Conservation (phyloP, 805 yeast species). For the Candida multigemmis region DNA sequence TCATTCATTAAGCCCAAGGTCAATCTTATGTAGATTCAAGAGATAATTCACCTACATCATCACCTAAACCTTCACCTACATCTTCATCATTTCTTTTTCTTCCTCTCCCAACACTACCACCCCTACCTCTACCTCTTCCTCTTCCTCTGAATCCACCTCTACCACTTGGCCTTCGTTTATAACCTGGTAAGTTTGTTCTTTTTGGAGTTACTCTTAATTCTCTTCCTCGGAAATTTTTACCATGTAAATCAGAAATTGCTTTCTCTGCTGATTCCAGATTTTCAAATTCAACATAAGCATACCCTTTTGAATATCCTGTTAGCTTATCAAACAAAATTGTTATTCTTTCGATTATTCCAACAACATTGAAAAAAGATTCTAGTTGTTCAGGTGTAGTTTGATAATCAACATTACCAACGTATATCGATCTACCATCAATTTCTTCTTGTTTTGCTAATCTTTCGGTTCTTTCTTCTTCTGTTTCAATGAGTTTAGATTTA, state of each 20-base stretch:
- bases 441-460: slow-evolving; percentile 32
- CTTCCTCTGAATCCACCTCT: slow-evolving; percentile 1
- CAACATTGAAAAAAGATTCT: slow-evolving; percentile 35
- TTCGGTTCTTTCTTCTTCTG: slow-evolving; percentile 22
- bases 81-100: too few species aligned
- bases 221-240: slow-evolving; percentile 35
- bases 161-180: slow-evolving; percentile 5
- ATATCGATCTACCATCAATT: slow-evolving; percentile 44
- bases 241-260: slow-evolving; percentile 38
- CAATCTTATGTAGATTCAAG: too few species aligned
- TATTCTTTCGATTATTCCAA: slow-evolving; percentile 41
- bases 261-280: slow-evolving; percentile 27
- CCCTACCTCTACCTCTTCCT: slow-evolving; percentile 3
- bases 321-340: slow-evolving; percentile 40
- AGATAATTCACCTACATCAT: too few species aligned
- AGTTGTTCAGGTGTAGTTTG: slow-evolving; percentile 41
- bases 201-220: slow-evolving; percentile 39
- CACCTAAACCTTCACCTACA: too few species aligned
- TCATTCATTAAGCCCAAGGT: too few species aligned
- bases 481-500: slow-evolving; percentile 7
- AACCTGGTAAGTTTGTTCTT: slow-evolving; percentile 43
- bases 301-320: slow-evolving; percentile 45
- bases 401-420: slow-evolving; percentile 43
- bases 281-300: slow-evolving; percentile 56
- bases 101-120: too few species aligned